These are phyloP conservation scores for Cyberlindnera suaveolens DNA, from an alignment of 805 yeast genomes.

Conservation along the genomic window DNA sequence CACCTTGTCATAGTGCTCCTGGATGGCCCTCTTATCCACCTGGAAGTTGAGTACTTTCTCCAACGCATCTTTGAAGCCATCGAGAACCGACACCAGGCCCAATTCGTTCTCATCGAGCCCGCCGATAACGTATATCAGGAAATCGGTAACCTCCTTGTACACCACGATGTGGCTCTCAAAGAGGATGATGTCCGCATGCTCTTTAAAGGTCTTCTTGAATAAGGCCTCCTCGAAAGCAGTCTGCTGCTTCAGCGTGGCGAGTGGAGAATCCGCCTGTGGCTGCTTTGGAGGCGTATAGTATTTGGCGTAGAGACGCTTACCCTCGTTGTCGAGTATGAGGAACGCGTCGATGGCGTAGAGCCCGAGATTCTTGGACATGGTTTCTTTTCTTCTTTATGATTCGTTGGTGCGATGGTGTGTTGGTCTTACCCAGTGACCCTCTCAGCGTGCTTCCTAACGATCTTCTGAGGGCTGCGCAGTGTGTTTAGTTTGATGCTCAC, in stretches of 20 bases:
- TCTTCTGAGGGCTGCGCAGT: no score
- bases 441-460: no score
- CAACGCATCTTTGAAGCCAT: conserved; percentile 75
- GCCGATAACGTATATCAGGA: conserved; percentile 65
- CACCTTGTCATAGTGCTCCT: conserved; percentile 81
- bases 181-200: conserved; percentile 72
- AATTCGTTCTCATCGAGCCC: conserved; percentile 80
- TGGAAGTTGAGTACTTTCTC: conserved; percentile 63
- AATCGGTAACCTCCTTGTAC: conserved; percentile 82
- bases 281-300: conserved; percentile 62
- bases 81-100: conserved; percentile 65
- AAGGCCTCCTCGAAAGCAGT: conserved; percentile 67
- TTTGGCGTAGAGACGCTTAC: conserved; percentile 75
- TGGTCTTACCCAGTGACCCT: no score
- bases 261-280: conserved; percentile 22
- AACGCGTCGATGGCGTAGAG: conserved; percentile 80
- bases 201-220: conserved; percentile 71
- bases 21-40: conserved; percentile 71
- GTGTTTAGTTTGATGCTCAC: no score
- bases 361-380: conserved; percentile 46
- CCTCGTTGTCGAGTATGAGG: conserved; percentile 74
- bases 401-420: no score
- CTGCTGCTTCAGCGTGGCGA: conserved; percentile 51
- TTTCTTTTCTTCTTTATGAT: background rate
- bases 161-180: conserved; percentile 75